Base-by-base conservation (phyloP, 1,284 basidiomycete species). In the Ganoderma multipileum region DNA sequence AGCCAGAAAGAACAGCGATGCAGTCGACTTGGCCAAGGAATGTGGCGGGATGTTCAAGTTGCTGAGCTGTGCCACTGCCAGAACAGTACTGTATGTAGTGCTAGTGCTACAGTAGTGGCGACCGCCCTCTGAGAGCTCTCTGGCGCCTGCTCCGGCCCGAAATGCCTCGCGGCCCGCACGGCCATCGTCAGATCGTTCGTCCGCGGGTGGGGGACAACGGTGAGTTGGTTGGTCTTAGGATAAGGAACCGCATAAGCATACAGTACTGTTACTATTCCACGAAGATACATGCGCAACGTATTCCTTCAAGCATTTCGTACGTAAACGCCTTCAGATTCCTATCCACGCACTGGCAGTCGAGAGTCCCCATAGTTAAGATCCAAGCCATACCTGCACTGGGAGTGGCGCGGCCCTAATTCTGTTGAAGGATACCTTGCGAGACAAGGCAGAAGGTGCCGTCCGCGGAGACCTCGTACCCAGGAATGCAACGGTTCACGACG, bases 401-500 rank as follows among this genome's bases (percentile, higher is more conserved):
- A 55, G 2, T 6, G 16, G 52, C 52, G 23, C n/a, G 3, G 11
- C 2, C 14, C 11, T 60, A 41, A 36, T 58, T 50, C 67, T 62
- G 63, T 9, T 67, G 57, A 18, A 60, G 8, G 11, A 58, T 16
- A 7, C 7, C 41, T 3, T 42, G 38, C 7, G 59, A 23, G n/a
- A 36, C 47, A n/a, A 62, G 36, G 36, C 67, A 68, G 52, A 63
- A 68, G 16, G 62, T 57, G n/a, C 71, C 73, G 54, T 79, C 75
- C 3, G n/a, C 39, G 39, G 79, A 77, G 33, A 81, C 71, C 23
- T 71, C 70, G 73, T 81, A 87, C 14, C 86, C 86, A 8, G 79
- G 74, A 68, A 80, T 77, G 79, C 87, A 89, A 33, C 81, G 80
- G 44, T 79, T 76, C 6, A 88, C 82, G 42, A 81, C 73, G 73